Percentiles rank a stretch among this genome's conserved stretches.
These are phyloP conservation scores for Cardamine resedifolia DNA, from an alignment of 345 rosid genomes.

Conservation along the genomic window DNA sequence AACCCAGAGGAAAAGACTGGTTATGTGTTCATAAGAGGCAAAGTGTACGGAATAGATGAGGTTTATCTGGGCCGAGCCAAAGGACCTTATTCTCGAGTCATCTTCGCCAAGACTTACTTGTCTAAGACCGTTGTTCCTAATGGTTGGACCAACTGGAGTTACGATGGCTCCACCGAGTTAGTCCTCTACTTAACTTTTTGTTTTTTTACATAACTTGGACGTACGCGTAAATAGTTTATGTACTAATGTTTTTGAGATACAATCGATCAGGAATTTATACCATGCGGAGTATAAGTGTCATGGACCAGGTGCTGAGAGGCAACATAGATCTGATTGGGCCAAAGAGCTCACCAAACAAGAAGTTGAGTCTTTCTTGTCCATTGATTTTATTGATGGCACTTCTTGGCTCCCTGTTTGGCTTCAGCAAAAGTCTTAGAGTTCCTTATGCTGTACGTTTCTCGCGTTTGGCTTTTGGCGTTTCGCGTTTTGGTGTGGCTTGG, in stretches of 20 bases:
- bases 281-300: slow-evolving; percentile 69
- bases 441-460: background rate
- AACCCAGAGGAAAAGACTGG: slow-evolving; percentile 53
- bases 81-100: slow-evolving; percentile 68
- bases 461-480: slow-evolving; percentile 14
- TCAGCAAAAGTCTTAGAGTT: slow-evolving; percentile 31
- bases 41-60: slow-evolving; percentile 64
- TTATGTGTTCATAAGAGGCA: slow-evolving; percentile 66
- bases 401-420: slow-evolving; percentile 77
- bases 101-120: slow-evolving; percentile 65
- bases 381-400: slow-evolving; percentile 70
- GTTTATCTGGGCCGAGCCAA: slow-evolving; percentile 76
- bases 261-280: slow-evolving; percentile 50
- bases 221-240: background rate
- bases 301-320: slow-evolving; percentile 73
- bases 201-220: background rate
- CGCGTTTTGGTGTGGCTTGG: slow-evolving; percentile 28
- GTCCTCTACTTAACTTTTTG: slow-evolving; percentile 13
- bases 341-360: slow-evolving; percentile 65
- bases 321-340: slow-evolving; percentile 54
- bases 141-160: slow-evolving; percentile 95
- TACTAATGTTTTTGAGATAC: background rate
- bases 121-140: slow-evolving; percentile 64
- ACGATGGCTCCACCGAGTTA: slow-evolving; percentile 56
- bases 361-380: slow-evolving; percentile 53